Evolutionary conservation across 1,284 basidiomycete species (phyloP).

Genomic region (Schizophyllum amplum): DNA sequence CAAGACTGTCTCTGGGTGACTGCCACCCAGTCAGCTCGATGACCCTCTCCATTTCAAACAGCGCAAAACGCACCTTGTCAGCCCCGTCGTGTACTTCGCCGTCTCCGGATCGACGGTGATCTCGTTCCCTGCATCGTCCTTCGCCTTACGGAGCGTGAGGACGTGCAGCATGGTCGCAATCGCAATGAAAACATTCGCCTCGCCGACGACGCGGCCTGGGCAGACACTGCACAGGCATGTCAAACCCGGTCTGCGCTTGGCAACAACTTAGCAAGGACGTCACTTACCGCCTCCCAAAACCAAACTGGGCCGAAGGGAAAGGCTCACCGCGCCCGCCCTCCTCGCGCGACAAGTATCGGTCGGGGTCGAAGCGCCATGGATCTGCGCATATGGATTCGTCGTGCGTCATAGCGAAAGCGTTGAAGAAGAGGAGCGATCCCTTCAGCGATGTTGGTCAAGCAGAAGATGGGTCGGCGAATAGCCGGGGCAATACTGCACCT

Average conservation of each 20-base stretch:
- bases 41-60: too few species aligned
- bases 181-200: slow-evolving; percentile 12
- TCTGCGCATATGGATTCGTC: slow-evolving; percentile 21
- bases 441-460: too few species aligned
- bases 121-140: slow-evolving; percentile 6
- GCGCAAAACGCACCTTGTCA: neutral
- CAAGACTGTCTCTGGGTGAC: neutral
- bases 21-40: neutral
- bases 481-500: slow-evolving; percentile 8
- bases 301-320: slow-evolving; percentile 10
- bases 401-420: slow-evolving; percentile 16
- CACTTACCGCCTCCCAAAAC: slow-evolving; percentile 19
- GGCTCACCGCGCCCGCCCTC: slow-evolving; percentile 13
- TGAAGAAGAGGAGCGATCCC: neutral
- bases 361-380: slow-evolving; percentile 24
- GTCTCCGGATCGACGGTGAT: neutral
- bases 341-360: slow-evolving; percentile 21
- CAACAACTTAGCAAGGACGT: neutral
- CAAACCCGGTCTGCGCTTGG: neutral
- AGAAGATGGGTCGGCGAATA: slow-evolving; percentile 5
- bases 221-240: slow-evolving; percentile 6
- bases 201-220: slow-evolving; percentile 12
- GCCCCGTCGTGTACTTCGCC: neutral
- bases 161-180: slow-evolving; percentile 13
- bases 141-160: slow-evolving; percentile 8